Base-by-base conservation (phyloP, 2,329 filamentous ascomycete species). In the Botrytis tulipae region DNA sequence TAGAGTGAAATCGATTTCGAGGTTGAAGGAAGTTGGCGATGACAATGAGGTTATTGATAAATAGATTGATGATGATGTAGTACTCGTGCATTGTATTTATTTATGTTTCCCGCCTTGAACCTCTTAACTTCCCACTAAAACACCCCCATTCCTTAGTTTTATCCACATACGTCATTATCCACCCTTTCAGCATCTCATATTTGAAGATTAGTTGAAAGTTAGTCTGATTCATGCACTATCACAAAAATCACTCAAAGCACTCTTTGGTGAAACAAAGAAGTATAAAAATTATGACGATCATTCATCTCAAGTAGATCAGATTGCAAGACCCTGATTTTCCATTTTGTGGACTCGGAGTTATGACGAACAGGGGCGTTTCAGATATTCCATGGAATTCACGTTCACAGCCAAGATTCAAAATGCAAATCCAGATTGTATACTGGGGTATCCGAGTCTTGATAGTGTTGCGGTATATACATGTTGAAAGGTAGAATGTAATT, bases 281-380 rank as follows among this genome's bases (percentile, higher is more conserved):
- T 8, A 6, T 12, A 12, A 37, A 54, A 42, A 4, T 20, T 20
- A 68, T 54, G 65, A 68, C 46, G 32, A 54, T 67, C 65, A 29
- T 29, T 67, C 65, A 67, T 67, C 65, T 67, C 65, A 51, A 67
- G 32, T 54, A 40, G 25, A 46, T 54, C 32, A 46, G 35, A 68
- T 68, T 25, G n/a, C 22, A 54, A 40, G 63, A 54, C 46, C 63
- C 63, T 51, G 44, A 67, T 67, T 40, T 67, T 32, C 16, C 10
- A 48, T 48, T 48, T 37, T 16, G n/a, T 48, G 44, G 63, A 48
- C 32, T n/a, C 44, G 22, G 29, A 1, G 4, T 25, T 32, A 35
- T 25, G 29, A 48, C 44, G 62, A 66, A 22, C 44, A 32, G 62
- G n/a, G 16, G 8, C 42, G 20, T 48, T 29, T 48, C 63, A 25